A percentile compares a stretch with the other conserved stretches of the same genome.
phyloP scores from a whole-genome alignment of 73 alveolate species.

The Paramecium octaurelia region DNA sequence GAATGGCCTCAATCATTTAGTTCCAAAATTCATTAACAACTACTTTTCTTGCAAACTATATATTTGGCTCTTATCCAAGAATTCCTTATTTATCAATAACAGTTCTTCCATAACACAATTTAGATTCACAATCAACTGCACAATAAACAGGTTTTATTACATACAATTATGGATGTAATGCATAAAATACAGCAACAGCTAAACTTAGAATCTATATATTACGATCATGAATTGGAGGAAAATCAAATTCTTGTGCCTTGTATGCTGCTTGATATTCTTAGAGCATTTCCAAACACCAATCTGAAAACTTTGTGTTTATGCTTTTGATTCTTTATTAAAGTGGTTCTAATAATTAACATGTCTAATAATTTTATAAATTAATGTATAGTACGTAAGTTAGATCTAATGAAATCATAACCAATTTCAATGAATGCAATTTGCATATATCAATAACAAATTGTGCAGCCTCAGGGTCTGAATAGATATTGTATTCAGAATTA shows the following conservation, averaged over 20 bases:
- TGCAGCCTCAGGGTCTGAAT: constrained; percentile 37
- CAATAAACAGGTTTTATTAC: neutral
- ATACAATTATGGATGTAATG: neutral
- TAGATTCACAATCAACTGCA: neutral
- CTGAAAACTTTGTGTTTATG: neutral
- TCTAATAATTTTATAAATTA: neutral
- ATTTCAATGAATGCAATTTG: neutral
- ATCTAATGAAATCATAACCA: constrained; percentile 6
- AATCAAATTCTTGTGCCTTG: constrained; percentile 35
- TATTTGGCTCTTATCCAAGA: neutral
- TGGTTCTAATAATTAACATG: neutral
- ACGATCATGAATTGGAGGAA: constrained; percentile 18
- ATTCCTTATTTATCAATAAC: neutral
- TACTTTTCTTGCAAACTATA: neutral
- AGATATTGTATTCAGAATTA: constrained; percentile 36
- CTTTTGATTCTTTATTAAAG: neutral
- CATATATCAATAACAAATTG: neutral
- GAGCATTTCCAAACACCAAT: constrained; percentile 31
- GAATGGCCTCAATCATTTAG: neutral
- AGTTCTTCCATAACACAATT: constrained; percentile 31
- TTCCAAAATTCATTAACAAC: neutral
- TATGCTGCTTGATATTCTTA: neutral
- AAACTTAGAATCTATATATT: neutral
- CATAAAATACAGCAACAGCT: constrained; percentile 37
- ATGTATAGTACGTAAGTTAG: neutral